phyloP scores from a whole-genome alignment of 164 flowering plant species.

The Taxillus chinensis region DNA sequence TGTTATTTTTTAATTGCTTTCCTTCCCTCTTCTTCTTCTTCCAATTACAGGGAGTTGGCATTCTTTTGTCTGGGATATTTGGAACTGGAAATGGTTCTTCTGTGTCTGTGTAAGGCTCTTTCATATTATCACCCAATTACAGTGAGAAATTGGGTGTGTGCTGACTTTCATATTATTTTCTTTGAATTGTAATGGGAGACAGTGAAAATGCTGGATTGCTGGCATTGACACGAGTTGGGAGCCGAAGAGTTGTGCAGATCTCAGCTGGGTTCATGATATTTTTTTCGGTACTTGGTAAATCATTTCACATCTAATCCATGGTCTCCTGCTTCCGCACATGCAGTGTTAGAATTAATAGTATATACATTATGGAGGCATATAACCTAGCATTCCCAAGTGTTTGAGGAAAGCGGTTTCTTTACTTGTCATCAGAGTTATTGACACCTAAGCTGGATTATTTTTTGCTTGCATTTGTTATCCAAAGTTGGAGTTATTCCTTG shows the following conservation, averaged over 20 bases:
- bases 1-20: not conserved
- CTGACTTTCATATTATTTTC: not conserved
- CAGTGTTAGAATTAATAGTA: no score
- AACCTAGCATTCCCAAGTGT: no score
- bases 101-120: slow-evolving; percentile 62
- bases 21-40: not conserved
- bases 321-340: no score
- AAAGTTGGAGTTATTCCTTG: no score
- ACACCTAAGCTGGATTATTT: no score
- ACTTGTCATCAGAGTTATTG: no score
- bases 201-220: slow-evolving; percentile 89
- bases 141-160: no score
- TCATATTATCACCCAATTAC: not conserved
- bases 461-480: no score
- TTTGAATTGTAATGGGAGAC: slow-evolving; percentile 4
- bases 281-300: slow-evolving; percentile 71
- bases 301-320: not conserved
- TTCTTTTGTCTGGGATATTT: slow-evolving; percentile 72
- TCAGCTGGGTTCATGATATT: slow-evolving; percentile 74
- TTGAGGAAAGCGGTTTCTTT: no score
- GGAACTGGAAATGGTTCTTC: slow-evolving; percentile 85
- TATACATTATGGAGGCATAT: no score
- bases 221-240: slow-evolving; percentile 81
- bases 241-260: slow-evolving; percentile 76
- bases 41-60: slow-evolving; percentile 58